A percentile compares a stretch with the other conserved stretches of the same genome.
phyloP scores from a whole-genome alignment of 768 basidiomycete genomes.

The Naematelia aurantialba region DNA sequence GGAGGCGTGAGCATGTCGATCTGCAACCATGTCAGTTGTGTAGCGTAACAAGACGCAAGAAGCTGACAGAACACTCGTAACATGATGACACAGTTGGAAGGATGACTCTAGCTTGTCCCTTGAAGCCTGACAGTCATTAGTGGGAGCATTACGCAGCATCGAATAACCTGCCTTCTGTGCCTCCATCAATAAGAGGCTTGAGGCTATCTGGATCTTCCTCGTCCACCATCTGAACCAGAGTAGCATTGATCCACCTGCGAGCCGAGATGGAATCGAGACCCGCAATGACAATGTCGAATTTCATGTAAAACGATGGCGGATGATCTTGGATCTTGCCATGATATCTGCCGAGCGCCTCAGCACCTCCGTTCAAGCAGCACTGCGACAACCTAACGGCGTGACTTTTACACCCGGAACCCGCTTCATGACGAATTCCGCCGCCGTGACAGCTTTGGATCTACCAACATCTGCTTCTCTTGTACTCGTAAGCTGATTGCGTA shows the following conservation, averaged over 20 bases:
- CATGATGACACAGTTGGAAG: conserved; percentile 91
- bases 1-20: conserved; percentile 97
- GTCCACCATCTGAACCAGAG: conserved; percentile 62
- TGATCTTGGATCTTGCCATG: conserved; percentile 99
- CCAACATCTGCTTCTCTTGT: conserved; percentile 67
- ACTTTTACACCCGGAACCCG: conserved; percentile 94
- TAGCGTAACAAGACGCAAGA: not conserved
- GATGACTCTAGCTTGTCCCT: conserved; percentile 95
- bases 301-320: conserved; percentile 86
- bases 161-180: conserved; percentile 75
- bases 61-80: conserved; percentile 79
- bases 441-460: conserved; percentile 84
- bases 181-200: conserved; percentile 96
- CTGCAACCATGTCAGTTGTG: conserved; percentile 22
- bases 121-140: conserved; percentile 67
- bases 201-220: conserved; percentile 85
- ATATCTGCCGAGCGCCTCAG: conserved; percentile 58
- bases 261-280: conserved; percentile 97
- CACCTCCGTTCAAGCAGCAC: conserved; percentile 1
- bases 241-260: conserved; percentile 97
- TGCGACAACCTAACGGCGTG: conserved; percentile 68
- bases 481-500: conserved; percentile 15
- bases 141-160: not conserved
- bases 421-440: conserved; percentile 94
- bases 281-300: conserved; percentile 95